A percentile compares a stretch with the other conserved stretches of the same genome.
These are phyloP conservation scores for Mycosphaerella arachidis DNA, from an alignment of 2,329 filamentous ascomycete species.

Conservation along the genomic window DNA sequence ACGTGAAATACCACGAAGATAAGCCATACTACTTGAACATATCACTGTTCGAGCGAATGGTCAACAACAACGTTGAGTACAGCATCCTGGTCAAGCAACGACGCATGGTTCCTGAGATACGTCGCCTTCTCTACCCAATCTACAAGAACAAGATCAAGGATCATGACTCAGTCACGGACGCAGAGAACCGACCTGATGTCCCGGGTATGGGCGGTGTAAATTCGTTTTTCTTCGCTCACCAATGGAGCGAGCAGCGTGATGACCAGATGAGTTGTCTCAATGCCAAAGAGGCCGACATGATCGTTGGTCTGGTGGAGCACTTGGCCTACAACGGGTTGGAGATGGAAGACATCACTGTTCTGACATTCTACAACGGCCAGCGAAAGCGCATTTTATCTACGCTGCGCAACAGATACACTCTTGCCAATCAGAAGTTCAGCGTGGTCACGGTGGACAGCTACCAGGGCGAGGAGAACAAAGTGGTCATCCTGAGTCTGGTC, in stretches of 20 bases:
- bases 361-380: constrained; percentile 88
- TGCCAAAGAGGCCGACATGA: constrained; percentile 67
- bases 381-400: constrained; percentile 57
- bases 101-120: constrained; percentile 66
- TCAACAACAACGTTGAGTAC: constrained; percentile 61
- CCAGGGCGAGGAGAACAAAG: constrained; percentile 85
- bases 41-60: constrained; percentile 74
- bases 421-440: constrained; percentile 37
- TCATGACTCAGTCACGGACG: constrained; percentile 51
- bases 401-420: constrained; percentile 32
- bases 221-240: constrained; percentile 61
- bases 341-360: constrained; percentile 63
- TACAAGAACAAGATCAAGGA: constrained; percentile 55
- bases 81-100: constrained; percentile 65
- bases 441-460: constrained; percentile 84
- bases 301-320: constrained; percentile 67
- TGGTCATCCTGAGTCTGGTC: constrained; percentile 76
- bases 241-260: constrained; percentile 61
- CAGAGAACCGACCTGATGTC: constrained; percentile 46
- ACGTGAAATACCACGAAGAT: constrained; percentile 55
- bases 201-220: constrained; percentile 60
- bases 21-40: constrained; percentile 64
- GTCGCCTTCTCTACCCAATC: constrained; percentile 57
- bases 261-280: constrained; percentile 65
- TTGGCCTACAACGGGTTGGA: constrained; percentile 63